Conservation (phyloP, 306 rosid genomes). For the Lathyrus sativus region DNA sequence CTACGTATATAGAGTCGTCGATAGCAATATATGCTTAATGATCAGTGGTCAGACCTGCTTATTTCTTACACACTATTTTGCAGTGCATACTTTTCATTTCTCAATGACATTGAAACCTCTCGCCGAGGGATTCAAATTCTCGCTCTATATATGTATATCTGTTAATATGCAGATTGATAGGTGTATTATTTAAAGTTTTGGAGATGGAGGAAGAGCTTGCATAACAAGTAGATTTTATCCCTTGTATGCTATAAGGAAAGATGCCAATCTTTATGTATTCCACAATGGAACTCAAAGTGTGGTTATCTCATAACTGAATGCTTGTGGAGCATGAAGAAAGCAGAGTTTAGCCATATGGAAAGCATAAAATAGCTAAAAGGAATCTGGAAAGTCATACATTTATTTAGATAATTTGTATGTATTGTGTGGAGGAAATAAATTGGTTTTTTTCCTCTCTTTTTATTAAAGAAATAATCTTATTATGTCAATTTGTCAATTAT, state of each 20-base stretch:
- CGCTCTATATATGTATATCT: neutral
- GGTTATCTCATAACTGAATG: neutral
- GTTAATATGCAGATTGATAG: neutral
- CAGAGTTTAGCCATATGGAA: neutral
- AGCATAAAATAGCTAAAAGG: neutral
- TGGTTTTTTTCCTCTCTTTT: neutral
- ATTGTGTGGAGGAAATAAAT: neutral
- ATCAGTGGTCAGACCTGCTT: slow-evolving; percentile 5
- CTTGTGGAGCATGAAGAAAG: slow-evolving; percentile 14
- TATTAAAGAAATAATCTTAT: no score
- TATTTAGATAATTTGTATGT: neutral
- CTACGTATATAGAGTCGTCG: slow-evolving; percentile 15
- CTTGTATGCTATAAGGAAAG: neutral
- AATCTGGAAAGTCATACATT: neutral
- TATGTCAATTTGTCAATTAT: no score
- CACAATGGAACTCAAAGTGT: slow-evolving; percentile 3
- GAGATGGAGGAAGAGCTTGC: slow-evolving; percentile 15
- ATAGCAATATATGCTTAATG: neutral
- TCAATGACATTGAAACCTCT: neutral
- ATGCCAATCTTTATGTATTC: slow-evolving; percentile 20
- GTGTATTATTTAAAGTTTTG: slow-evolving; percentile 13
- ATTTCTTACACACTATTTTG: neutral
- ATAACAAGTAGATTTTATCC: slow-evolving; percentile 28
- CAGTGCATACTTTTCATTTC: neutral
- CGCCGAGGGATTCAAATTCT: neutral